phyloP scores from a whole-genome alignment of 2,329 filamentous ascomycete genomes.

The Epichloe scottii region DNA sequence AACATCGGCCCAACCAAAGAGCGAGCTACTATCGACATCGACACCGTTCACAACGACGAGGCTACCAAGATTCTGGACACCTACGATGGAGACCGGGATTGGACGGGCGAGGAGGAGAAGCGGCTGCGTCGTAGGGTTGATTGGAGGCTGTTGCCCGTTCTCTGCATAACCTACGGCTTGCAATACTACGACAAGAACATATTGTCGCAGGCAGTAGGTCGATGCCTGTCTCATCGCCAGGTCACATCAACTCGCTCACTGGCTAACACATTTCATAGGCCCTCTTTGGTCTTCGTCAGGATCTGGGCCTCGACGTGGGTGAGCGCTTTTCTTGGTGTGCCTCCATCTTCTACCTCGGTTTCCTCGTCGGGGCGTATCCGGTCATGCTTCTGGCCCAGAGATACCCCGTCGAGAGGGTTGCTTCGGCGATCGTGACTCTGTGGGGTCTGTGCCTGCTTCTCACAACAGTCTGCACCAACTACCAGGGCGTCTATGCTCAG shows the following conservation, averaged over 20 bases:
- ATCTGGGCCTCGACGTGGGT: conserved; percentile 4
- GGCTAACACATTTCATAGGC: not conserved
- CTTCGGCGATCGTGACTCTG: conserved; percentile 10
- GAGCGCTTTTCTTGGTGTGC: conserved; percentile 5
- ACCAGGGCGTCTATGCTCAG: conserved; percentile 24
- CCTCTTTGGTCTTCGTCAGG: conserved; percentile 4
- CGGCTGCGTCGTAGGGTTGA: not conserved
- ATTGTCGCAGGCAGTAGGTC: conserved; percentile 6
- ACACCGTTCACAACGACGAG: not conserved
- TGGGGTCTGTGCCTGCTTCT: conserved; percentile 26
- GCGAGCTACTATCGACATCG: not conserved
- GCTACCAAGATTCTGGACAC: not conserved
- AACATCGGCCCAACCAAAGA: not conserved
- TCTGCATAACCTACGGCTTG: conserved; percentile 7
- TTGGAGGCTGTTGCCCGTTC: conserved; percentile 22
- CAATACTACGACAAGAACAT: conserved; percentile 9
- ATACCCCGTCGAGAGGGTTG: conserved; percentile 17
- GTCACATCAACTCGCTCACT: not conserved
- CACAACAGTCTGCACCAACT: conserved; percentile 23
- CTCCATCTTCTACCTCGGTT: conserved; percentile 36
- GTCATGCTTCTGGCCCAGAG: conserved; percentile 19
- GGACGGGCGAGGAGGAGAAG: not conserved
- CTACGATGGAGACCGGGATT: not conserved
- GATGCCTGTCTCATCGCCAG: not conserved
- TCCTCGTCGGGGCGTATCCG: conserved; percentile 25